phyloP scores from a whole-genome alignment of 2,329 filamentous ascomycete species.

The Ceratocystis harringtonii region DNA sequence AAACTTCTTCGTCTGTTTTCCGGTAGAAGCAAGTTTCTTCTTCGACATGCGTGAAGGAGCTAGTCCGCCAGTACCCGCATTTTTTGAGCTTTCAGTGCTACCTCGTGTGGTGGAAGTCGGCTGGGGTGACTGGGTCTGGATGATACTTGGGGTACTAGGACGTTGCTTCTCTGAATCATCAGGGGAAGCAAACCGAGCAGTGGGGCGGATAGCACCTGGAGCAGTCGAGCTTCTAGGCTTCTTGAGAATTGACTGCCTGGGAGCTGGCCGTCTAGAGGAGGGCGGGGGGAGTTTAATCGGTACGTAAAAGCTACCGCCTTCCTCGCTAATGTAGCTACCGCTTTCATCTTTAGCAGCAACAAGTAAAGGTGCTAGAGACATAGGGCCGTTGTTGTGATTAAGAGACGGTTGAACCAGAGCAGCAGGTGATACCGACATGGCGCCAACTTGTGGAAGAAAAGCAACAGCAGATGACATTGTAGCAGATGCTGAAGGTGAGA shows the following conservation, averaged over 20 bases:
- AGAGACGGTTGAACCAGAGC: background rate
- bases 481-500: background rate
- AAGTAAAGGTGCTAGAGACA: background rate
- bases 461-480: background rate
- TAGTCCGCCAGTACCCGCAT: background rate
- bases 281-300: constrained; percentile 19
- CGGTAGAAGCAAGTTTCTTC: constrained; percentile 28
- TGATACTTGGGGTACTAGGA: background rate
- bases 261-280: constrained; percentile 30
- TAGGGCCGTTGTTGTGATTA: background rate
- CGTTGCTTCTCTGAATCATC: constrained; percentile 26
- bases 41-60: constrained; percentile 22
- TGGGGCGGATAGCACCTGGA: constrained; percentile 41
- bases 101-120: background rate
- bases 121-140: background rate
- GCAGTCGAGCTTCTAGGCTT: constrained; percentile 36
- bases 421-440: background rate
- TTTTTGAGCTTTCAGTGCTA: background rate
- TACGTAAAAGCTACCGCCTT: background rate
- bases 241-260: constrained; percentile 41
- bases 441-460: background rate
- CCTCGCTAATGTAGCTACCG: background rate
- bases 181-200: constrained; percentile 45
- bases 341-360: background rate
- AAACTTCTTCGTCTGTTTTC: constrained; percentile 25